Conservation (phyloP, 2,329 filamentous ascomycete species). For the Pestalotiopsis sp. region DNA sequence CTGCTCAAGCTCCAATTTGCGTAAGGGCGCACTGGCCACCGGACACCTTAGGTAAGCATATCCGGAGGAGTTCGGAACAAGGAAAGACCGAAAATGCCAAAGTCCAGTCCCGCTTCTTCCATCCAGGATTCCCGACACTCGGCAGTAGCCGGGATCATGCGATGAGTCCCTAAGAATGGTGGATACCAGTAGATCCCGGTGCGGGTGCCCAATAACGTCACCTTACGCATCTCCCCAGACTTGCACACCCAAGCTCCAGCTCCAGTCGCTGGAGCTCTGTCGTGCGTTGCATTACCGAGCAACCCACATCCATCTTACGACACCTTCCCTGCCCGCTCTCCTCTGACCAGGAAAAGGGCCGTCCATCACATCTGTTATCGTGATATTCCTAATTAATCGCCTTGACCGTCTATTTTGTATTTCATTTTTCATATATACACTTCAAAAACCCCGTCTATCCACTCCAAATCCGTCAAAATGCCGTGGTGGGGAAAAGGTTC, state of each 20-base stretch:
- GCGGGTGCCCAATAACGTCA: constrained; percentile 8
- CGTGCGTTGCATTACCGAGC: not conserved
- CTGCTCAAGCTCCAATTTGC: constrained; percentile 30
- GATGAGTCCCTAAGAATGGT: not conserved
- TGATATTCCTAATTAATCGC: not conserved
- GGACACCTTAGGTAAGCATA: not conserved
- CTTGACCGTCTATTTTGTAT: not conserved
- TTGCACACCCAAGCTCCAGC: not conserved
- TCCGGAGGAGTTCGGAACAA: not conserved
- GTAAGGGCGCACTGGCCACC: constrained; percentile 14
- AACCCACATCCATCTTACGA: not conserved
- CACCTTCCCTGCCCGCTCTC: not conserved
- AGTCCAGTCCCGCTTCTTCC: not conserved
- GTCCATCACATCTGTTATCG: not conserved
- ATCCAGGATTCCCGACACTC: not conserved
- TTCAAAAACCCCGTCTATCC: not conserved
- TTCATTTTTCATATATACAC: not conserved
- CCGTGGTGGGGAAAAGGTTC: constrained; percentile 35
- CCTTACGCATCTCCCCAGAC: constrained; percentile 3
- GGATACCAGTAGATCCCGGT: not conserved
- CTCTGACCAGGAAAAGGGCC: not conserved
- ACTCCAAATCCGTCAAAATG: constrained; percentile 14
- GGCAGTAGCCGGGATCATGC: constrained; percentile 1
- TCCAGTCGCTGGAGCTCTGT: not conserved
- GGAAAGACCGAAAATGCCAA: not conserved